Conservation (phyloP, 345 rosid species). For the Brassica rapa region DNA sequence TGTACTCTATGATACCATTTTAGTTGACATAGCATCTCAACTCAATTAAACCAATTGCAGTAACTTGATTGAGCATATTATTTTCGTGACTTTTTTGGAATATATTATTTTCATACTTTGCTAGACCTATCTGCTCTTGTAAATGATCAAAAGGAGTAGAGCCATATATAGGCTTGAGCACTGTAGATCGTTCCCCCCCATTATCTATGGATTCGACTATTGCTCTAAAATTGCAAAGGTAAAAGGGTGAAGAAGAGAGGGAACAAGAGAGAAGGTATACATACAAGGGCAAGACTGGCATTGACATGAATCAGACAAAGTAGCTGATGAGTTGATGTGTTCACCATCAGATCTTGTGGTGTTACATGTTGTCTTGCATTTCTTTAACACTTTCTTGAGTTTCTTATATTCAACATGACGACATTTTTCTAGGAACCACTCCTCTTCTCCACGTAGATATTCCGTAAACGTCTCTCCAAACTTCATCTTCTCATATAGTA, state of each 20-base stretch:
- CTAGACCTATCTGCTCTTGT: neutral
- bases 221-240: neutral
- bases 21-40: neutral
- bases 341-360: conserved; percentile 35
- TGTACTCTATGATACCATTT: neutral
- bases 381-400: conserved; percentile 79
- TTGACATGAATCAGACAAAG: conserved; percentile 35
- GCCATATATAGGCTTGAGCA: neutral
- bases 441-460: conserved; percentile 73
- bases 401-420: conserved; percentile 83
- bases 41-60: neutral
- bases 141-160: conserved; percentile 14
- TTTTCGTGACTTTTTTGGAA: neutral
- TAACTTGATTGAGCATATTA: neutral
- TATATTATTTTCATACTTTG: neutral
- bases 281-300: conserved; percentile 70
- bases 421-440: conserved; percentile 55
- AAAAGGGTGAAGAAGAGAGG: neutral
- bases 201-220: neutral
- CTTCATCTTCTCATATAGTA: conserved; percentile 54
- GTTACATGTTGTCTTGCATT: conserved; percentile 60
- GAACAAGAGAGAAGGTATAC: conserved; percentile 19
- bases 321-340: conserved; percentile 19
- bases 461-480: conserved; percentile 85
- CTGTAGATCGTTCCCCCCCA: neutral